phyloP scores from a whole-genome alignment of 1,284 basidiomycete genomes.

The Amylostereum areolatum region DNA sequence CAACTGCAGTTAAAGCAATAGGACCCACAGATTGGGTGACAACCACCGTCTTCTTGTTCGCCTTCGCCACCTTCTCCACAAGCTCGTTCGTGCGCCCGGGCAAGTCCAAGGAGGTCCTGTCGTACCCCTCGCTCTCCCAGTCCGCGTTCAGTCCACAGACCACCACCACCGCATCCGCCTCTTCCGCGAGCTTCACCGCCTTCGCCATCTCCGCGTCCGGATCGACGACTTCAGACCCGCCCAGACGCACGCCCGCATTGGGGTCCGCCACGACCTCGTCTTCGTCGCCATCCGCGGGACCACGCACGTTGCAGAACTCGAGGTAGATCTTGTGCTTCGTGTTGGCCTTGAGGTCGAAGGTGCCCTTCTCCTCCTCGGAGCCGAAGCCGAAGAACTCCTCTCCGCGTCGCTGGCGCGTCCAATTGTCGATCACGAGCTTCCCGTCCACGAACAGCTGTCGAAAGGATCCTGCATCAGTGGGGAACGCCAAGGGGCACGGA shows the following conservation, averaged over 20 bases:
- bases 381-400: slow-evolving; percentile 63
- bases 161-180: slow-evolving; percentile 58
- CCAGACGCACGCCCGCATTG: slow-evolving; percentile 48
- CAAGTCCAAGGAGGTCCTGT: slow-evolving; percentile 50
- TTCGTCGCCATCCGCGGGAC: slow-evolving; percentile 43
- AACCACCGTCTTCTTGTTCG: slow-evolving; percentile 61
- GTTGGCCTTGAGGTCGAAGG: slow-evolving; percentile 37
- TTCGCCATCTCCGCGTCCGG: slow-evolving; percentile 43
- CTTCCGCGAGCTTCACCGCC: slow-evolving; percentile 51
- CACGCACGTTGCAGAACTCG: slow-evolving; percentile 57
- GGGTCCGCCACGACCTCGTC: slow-evolving; percentile 40
- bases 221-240: slow-evolving; percentile 49
- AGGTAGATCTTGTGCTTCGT: slow-evolving; percentile 46
- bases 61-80: slow-evolving; percentile 49
- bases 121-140: slow-evolving; percentile 64
- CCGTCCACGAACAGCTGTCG: slow-evolving; percentile 64
- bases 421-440: slow-evolving; percentile 60
- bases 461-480: slow-evolving; percentile 55
- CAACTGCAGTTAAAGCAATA: slow-evolving; percentile 21
- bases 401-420: slow-evolving; percentile 60
- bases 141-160: slow-evolving; percentile 62
- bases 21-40: slow-evolving; percentile 57
- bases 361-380: slow-evolving; percentile 48
- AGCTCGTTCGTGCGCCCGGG: slow-evolving; percentile 61
- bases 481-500: slow-evolving; percentile 9